Base-by-base conservation (phyloP, 2,329 filamentous ascomycete genomes). In the Fusarium camptoceras region DNA sequence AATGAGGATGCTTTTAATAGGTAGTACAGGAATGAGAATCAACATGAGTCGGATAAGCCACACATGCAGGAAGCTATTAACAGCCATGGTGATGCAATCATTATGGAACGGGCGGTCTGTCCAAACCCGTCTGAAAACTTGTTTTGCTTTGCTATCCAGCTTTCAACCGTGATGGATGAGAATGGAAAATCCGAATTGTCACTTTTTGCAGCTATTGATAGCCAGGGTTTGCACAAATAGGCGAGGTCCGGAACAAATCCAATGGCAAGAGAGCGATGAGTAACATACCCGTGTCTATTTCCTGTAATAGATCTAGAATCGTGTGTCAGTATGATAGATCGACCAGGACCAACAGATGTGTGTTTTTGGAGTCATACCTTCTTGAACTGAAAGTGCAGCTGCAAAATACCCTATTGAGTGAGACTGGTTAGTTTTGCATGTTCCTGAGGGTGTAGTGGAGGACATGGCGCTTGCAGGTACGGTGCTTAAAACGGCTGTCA, bases 311-410 rank as follows among this genome's bases (percentile, higher is more conserved):
- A 88, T 84, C 86, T 86, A 73, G 59, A 73, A 41, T 69, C 54
- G 58, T 42, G 57, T 30, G 70, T 80, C 59, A 77, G 77, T 65
- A 43, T 41, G 22, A 43, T 64, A 39, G 18, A 66, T 55, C 54
- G 31, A 27, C 41, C 22, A 47, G 37, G 25, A 41, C 47, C 57
- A 59, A 59, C 49, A 27, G 34, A 34, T 22, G 41, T 31, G 24
- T 51, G 30, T 53, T 57, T 64, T 64, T 41, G 43, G 55, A 59
- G 58, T 73, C 81, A 77, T 81, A 97, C 94, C 89, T 97, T 97
- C 81, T 98, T 99, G 86, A 98, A 98, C 80, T 98, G 94, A 80
- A 99, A 99, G 79, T 98, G 95, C 62, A 99, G 87, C 82, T 98
- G 94, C 61, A 99, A 84, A 75, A 98, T 97, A 55, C 95, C 95